These are phyloP conservation scores for Tuber magnatum DNA, from an alignment of 495 filamentous ascomycete genomes.

Conservation along the genomic window DNA sequence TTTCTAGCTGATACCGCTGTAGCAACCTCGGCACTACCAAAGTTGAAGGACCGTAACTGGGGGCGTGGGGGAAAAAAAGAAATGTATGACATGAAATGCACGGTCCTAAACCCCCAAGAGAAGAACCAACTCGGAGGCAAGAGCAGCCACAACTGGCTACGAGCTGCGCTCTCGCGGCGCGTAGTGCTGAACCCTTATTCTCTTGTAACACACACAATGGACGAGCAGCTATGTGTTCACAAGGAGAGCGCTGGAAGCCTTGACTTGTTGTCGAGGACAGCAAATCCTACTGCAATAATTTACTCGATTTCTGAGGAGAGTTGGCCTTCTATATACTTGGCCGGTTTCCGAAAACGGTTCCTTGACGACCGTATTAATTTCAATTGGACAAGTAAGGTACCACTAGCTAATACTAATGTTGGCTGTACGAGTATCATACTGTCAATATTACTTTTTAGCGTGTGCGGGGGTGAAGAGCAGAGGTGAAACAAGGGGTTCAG, in stretches of 20 bases:
- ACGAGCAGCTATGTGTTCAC: not conserved
- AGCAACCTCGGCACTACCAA: not conserved
- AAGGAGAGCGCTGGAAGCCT: not conserved
- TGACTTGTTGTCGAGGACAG: not conserved
- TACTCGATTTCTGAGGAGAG: not conserved
- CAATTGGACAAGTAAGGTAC: not conserved
- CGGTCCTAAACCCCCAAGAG: not conserved
- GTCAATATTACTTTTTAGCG: not conserved
- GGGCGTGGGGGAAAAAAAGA: not conserved
- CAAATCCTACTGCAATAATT: not conserved
- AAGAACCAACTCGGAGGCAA: not conserved
- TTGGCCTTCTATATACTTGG: not conserved
- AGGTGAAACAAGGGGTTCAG: not conserved
- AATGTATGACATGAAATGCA: not conserved
- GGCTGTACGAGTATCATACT: too few relatives aligned
- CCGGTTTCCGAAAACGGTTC: not conserved
- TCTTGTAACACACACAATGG: not conserved
- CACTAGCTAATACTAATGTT: not conserved
- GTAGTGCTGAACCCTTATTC: not conserved
- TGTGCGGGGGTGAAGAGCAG: not conserved
- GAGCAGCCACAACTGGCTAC: not conserved
- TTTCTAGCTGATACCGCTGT: not conserved
- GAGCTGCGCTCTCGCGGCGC: not conserved
- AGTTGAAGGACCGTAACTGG: not conserved
- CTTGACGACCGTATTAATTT: not conserved